Conservation (phyloP, 768 basidiomycete genomes). For the Cytidiella melzeri region DNA sequence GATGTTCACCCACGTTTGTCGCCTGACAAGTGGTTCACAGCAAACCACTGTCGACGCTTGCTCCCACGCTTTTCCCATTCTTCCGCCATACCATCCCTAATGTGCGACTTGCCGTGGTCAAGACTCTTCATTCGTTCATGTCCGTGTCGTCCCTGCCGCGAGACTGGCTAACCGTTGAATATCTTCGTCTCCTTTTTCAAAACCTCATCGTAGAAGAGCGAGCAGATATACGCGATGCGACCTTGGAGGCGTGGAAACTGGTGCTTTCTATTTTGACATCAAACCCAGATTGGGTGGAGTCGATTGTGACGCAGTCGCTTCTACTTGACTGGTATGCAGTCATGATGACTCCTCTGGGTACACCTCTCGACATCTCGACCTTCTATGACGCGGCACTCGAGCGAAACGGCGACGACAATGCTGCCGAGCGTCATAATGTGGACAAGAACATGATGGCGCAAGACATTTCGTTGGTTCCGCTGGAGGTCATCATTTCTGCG, state of each 20-base stretch:
- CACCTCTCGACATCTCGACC: slow-evolving; percentile 58
- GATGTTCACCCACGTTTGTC: not conserved
- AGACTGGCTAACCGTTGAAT: slow-evolving; percentile 75
- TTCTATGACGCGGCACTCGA: slow-evolving; percentile 63
- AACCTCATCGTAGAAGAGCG: slow-evolving; percentile 93
- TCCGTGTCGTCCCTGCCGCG: slow-evolving; percentile 62
- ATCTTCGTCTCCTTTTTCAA: slow-evolving; percentile 85
- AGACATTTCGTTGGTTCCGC: slow-evolving; percentile 75
- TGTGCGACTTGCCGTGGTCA: slow-evolving; percentile 89
- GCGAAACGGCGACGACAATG: slow-evolving; percentile 37
- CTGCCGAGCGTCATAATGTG: slow-evolving; percentile 77
- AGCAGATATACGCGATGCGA: slow-evolving; percentile 70
- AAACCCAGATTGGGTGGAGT: slow-evolving; percentile 43
- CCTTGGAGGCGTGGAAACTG: slow-evolving; percentile 66
- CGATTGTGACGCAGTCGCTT: slow-evolving; percentile 48
- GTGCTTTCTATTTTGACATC: slow-evolving; percentile 52
- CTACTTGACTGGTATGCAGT: slow-evolving; percentile 82
- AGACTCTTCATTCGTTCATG: slow-evolving; percentile 85
- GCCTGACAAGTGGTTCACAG: slow-evolving; percentile 32
- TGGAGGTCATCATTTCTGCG: slow-evolving; percentile 73
- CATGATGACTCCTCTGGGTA: slow-evolving; percentile 85
- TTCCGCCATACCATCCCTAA: slow-evolving; percentile 94
- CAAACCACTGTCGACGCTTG: slow-evolving; percentile 73
- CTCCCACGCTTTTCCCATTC: slow-evolving; percentile 89
- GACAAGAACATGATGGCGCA: slow-evolving; percentile 94